phyloP scores from a whole-genome alignment of 1,139 yeast species.

The Pichia sp. region DNA sequence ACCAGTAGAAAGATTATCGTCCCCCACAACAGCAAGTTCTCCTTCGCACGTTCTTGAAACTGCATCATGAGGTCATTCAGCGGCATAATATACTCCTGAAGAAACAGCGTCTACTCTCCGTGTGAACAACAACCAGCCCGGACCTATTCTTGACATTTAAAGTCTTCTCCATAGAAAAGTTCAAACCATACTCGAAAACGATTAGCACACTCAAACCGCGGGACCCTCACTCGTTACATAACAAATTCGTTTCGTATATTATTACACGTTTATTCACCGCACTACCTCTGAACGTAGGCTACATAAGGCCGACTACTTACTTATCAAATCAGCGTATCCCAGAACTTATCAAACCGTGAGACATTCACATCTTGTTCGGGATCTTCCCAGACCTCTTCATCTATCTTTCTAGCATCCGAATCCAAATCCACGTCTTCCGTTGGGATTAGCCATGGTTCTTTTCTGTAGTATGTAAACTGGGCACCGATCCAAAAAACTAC shows the following conservation, averaged over 20 bases:
- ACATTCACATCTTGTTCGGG: constrained; percentile 8
- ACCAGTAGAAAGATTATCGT: constrained; percentile 7
- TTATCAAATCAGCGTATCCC: constrained; percentile 23
- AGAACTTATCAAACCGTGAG: constrained; percentile 23
- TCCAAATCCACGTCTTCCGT: constrained; percentile 42
- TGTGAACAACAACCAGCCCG: too few species aligned
- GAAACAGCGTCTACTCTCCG: background rate
- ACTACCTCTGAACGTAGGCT: background rate
- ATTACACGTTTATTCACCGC: background rate
- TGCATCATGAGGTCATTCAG: background rate
- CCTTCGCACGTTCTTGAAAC: constrained; percentile 14
- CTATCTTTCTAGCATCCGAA: constrained; percentile 19
- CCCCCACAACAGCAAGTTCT: constrained; percentile 19
- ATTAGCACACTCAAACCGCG: background rate
- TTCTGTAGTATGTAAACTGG: constrained; percentile 37
- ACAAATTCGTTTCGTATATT: too few species aligned
- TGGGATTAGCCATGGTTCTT: constrained; percentile 39
- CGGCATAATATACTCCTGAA: background rate
- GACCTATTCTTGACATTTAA: too few species aligned
- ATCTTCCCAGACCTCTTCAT: constrained; percentile 25
- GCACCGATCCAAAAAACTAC: constrained; percentile 46
- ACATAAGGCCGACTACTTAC: background rate
- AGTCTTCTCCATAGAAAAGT: background rate
- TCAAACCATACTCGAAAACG: background rate
- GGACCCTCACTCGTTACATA: background rate